Evolutionary conservation across 2,329 filamentous ascomycete species (phyloP).

Genomic region (Sporothrix mexicana): DNA sequence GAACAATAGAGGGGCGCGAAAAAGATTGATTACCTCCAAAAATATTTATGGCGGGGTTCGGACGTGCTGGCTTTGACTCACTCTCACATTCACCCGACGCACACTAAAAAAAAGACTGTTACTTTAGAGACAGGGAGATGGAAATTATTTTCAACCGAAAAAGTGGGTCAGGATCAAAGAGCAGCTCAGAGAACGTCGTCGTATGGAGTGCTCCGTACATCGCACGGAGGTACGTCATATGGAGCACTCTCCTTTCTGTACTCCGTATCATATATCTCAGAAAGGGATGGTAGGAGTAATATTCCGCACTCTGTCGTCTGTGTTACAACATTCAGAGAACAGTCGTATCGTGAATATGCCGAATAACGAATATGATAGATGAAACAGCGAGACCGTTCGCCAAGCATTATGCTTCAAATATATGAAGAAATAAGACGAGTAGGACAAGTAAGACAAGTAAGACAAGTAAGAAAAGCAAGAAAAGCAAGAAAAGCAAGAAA

Average conservation of each 20-base stretch:
- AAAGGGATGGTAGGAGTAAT: too few species aligned
- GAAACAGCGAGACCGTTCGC: too few species aligned
- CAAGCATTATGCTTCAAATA: too few species aligned
- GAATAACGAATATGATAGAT: too few species aligned
- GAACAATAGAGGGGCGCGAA: conserved; percentile 25
- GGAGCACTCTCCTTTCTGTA: too few species aligned
- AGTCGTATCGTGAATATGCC: too few species aligned
- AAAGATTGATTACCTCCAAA: conserved; percentile 9
- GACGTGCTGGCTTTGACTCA: conserved; percentile 35
- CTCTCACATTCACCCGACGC: not conserved
- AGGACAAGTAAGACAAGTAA: not conserved
- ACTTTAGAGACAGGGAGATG: not conserved
- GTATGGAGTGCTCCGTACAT: too few species aligned
- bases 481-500: not conserved
- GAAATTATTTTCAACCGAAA: conserved; percentile 10
- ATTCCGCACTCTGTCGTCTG: too few species aligned
- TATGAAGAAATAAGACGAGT: not conserved
- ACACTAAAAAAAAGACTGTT: too few species aligned
- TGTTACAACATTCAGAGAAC: too few species aligned
- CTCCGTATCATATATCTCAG: too few species aligned
- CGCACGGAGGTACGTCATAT: too few species aligned
- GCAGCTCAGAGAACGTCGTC: not conserved
- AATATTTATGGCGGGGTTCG: conserved; percentile 31
- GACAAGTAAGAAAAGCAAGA: not conserved
- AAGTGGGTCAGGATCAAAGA: conserved; percentile 16